Base-by-base conservation (phyloP, 495 filamentous ascomycete species). In the Xylaria acuta region DNA sequence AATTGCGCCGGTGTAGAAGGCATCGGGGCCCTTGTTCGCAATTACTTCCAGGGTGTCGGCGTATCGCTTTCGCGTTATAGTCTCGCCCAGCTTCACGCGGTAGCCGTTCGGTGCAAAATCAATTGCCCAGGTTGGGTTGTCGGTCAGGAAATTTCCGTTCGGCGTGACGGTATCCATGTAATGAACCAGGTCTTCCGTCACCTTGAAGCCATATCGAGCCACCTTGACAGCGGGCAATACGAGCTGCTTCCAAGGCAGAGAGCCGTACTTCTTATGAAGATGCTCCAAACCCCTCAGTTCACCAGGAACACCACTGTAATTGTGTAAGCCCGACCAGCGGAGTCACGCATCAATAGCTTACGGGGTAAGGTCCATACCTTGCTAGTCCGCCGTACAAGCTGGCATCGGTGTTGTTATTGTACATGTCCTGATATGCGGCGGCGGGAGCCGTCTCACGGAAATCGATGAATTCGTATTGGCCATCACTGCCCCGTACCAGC, bases 361-460 rank as follows among this genome's bases (percentile, higher is more conserved):
- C 32, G 43, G n/a, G 3, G 66, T 11, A 11, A 11, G 1, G 5
- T 66, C 22, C 32, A 56, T 76, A 81, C 79, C 79, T 92, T 71
- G 92, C 92, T 38, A 95, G 79, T 1, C 92, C 92, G 7, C 91
- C 90, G 27, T 80, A 82, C 68, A 81, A 72, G 43, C 80, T 81
- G 22, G 70, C 62, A 27, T 49, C 54, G 34, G 76, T 79, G 66
- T 91, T 86, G 27, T 89, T 87, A 6, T 87, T 85, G 77, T 89
- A 95, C 93, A 96, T 96, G 60, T 93, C 87, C 79, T 93, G 78
- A 69, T 85, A 90, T 0, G 92, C 90, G 2, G 91, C 92, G 0
- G 91, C 92, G 3, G 93, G 93, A 1, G 93, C 93, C 1, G 90
- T 92, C 80, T 96, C 93, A 16, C 93, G 87, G 76, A 94, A 95